Base-by-base conservation (phyloP, 768 basidiomycete species). In the Sutorius australiensis region DNA sequence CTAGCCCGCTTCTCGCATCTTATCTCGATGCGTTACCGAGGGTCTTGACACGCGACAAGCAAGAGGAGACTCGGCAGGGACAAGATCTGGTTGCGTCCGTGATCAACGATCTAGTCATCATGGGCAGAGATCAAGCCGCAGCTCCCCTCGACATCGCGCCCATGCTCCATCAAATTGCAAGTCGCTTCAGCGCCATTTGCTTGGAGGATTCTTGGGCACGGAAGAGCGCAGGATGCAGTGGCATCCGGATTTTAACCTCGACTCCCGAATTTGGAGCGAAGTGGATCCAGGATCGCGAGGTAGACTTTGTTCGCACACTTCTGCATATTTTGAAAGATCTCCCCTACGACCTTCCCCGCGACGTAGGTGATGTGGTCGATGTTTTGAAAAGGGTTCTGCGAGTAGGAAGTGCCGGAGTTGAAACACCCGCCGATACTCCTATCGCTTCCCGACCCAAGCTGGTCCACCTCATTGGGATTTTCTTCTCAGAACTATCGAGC, bases 291-390 rank as follows among this genome's bases (percentile, higher is more conserved):
- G 90, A 95, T 49, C 85, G 92, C 44, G 90, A 95, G 67, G 78
- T 90, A 30, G 95, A 98, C 58, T 82, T 97, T 56, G 82, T 93
- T 48, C 89, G 94, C 47, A 92, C 89, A 5, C 78, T 98, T 24
- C 76, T 98, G 30, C 92, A 93, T 62, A 86, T 95, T 55, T 75
- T 99, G 44, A 97, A 98, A 66, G 95, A 98, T 65, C 87, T 97
- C 62, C 94, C 95, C 0, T 80, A 82, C 57, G 95, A 98, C 61
- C 78, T 94, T 19, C 91, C 94, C 14, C 81, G 83, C 6, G 84
- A 94, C 58, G 82, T 92, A 27, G 81, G 86, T 31, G 82, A 87
- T 43, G 88, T 95, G 17, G 75, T 84, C 8, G 83, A 88, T 50
- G 84, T 91, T n/a, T 75, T 98, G 43, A 77, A 77, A 45, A 77